Base-by-base conservation (phyloP, 805 yeast species). In the Tetrapisispora namnaoensis region DNA sequence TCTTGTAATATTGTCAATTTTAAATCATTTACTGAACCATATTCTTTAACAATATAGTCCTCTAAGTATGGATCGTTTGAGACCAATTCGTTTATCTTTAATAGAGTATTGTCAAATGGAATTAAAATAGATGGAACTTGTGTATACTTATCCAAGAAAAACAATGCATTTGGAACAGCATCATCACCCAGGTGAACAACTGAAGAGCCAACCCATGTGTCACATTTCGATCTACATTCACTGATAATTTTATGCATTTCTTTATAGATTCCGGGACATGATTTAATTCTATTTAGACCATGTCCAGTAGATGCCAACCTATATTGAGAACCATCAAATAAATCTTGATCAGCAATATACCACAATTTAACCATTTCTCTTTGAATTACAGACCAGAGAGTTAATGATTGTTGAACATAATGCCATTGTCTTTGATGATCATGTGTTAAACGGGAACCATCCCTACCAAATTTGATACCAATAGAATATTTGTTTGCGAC, bases 181-280 rank as follows among this genome's bases (percentile, higher is more conserved):
- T 81, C 83, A 63, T 85, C 95, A 38, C 93, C 95, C 17, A 86
- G 60, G 64, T 85, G 95, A 22, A 85, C 84, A 21, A 83, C 91
- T 16, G 85, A 78, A 5, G 87, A 80, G 2, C 95, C 95, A 34
- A 85, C 82, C 91, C 93, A 85, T 2, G 75, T 68, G 4, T 82
- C 77, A 21, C 85, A 77, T 44, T 72, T 71, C 30, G 69, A 63
- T 58, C 85, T 86, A 42, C 85, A 85, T 49, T 80, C 81, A n/a
- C 73, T 64, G 44, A 85, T 70, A 50, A 86, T 78, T 51, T 72
- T 74, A 55, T 82, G 82, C 90, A 86, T 86, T 47, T 80, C 80
- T 47, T 83, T 74, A 62, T 79, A 74, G 30, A 85, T 73, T 10
- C 74, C 67, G 1, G 93, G 93, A 56, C 90, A 83, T 2, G 85